These are phyloP conservation scores for Hypholoma sublateritium DNA, from an alignment of 768 basidiomycete genomes.

Conservation along the genomic window DNA sequence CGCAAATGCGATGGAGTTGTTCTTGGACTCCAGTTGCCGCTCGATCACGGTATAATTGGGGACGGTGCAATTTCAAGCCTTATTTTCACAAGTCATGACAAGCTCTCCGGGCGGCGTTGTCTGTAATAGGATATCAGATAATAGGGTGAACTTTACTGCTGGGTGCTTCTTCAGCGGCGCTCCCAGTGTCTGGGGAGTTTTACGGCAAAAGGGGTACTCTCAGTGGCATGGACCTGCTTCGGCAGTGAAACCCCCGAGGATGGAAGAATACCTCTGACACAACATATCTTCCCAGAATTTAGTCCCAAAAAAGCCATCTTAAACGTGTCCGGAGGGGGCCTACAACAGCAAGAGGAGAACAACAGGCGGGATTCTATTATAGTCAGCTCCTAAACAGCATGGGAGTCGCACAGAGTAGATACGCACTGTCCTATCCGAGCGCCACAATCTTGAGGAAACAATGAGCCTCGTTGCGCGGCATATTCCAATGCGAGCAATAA, in stretches of 20 bases:
- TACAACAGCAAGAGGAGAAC: slow-evolving; percentile 3
- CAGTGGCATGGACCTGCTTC: background rate
- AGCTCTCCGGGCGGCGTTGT: background rate
- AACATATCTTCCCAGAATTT: slow-evolving; percentile 1
- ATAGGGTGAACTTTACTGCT: slow-evolving; percentile 2
- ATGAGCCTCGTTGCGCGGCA: slow-evolving; percentile 3
- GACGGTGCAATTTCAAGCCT: background rate
- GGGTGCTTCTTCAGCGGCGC: background rate
- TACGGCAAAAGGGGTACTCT: slow-evolving; percentile 1
- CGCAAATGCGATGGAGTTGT: background rate
- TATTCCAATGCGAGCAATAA: background rate
- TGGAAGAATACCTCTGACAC: background rate
- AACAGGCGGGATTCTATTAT: slow-evolving; percentile 1
- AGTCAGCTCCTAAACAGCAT: background rate
- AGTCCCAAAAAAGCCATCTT: slow-evolving; percentile 1
- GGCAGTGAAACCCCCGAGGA: slow-evolving; percentile 1
- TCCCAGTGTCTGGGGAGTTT: slow-evolving; percentile 1
- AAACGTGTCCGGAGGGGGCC: slow-evolving; percentile 7
- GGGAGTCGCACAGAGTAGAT: slow-evolving; percentile 4
- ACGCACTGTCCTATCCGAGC: slow-evolving; percentile 6
- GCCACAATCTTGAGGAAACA: background rate
- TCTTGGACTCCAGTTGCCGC: background rate
- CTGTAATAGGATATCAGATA: background rate
- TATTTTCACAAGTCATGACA: slow-evolving; percentile 3
- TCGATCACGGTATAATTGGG: slow-evolving; percentile 1